A percentile compares a stretch with the other conserved stretches of the same genome.
Conservation (phyloP, 768 basidiomycete species). For the Naematelia aurantialba region DNA sequence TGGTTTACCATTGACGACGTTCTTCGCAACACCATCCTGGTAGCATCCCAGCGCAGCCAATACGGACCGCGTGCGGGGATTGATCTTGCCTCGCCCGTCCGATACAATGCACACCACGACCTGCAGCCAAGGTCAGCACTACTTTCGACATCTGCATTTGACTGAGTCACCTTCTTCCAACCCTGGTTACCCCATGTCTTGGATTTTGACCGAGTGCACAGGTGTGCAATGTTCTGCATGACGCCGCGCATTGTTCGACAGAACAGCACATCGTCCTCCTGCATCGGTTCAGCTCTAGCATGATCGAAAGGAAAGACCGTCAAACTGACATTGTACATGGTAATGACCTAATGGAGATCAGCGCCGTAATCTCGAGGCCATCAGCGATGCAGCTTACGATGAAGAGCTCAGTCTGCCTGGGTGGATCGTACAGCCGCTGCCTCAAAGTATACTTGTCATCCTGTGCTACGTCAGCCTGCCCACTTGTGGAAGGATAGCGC, state of each 20-base stretch:
- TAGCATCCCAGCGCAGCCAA: constrained; percentile 92
- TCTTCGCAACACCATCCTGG: constrained; percentile 67
- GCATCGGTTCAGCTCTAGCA: constrained; percentile 8
- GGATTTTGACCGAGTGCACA: constrained; percentile 77
- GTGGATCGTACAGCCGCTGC: constrained; percentile 73
- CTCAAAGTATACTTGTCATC: constrained; percentile 74
- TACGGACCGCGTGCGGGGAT: constrained; percentile 58
- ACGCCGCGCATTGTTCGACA: constrained; percentile 88
- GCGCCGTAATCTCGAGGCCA: background rate
- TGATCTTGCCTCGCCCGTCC: constrained; percentile 80
- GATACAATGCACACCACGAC: constrained; percentile 89
- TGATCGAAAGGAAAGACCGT: background rate
- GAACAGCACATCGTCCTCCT: constrained; percentile 81
- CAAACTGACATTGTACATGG: constrained; percentile 85
- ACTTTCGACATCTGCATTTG: too few relatives aligned
- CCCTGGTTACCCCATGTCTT: constrained; percentile 97
- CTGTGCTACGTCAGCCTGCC: constrained; percentile 48
- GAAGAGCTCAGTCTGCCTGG: constrained; percentile 81
- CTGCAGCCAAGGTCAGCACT: constrained; percentile 18
- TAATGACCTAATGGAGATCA: constrained; percentile 58
- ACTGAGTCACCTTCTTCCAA: constrained; percentile 77
- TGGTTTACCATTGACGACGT: constrained; percentile 70
- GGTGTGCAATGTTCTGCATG: constrained; percentile 85
- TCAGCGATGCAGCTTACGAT: constrained; percentile 56
- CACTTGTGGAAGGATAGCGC: background rate